Evolutionary conservation across 2,329 filamentous ascomycete genomes (phyloP).

Genomic region (Dothideomycetes sp.): DNA sequence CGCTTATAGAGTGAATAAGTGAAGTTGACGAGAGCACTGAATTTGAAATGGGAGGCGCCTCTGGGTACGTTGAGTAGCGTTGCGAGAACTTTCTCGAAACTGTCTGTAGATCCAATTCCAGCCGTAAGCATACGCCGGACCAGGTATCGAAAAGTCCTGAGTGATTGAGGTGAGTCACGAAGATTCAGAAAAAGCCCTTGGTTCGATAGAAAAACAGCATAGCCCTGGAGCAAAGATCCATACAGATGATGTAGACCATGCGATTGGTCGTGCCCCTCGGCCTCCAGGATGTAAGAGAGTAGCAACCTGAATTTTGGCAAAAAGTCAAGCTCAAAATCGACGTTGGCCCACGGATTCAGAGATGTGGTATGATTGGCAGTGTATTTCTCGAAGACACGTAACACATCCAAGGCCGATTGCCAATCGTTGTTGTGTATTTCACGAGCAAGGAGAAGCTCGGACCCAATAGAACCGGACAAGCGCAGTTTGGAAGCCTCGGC

Average conservation of each 20-base stretch:
- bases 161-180: no score
- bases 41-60: not conserved
- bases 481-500: constrained; percentile 26
- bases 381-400: constrained; percentile 10
- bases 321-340: no score
- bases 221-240: not conserved
- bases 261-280: no score
- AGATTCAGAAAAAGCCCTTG: no score
- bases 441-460: constrained; percentile 4
- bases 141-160: no score
- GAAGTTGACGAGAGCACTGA: not conserved
- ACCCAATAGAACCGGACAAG: constrained; percentile 11
- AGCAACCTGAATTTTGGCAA: no score
- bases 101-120: not conserved
- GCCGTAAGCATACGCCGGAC: no score
- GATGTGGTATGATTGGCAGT: not conserved
- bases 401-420: constrained; percentile 27
- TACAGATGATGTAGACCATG: not conserved
- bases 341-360: no score
- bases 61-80: not conserved
- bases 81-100: not conserved
- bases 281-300: no score
- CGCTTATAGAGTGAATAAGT: not conserved
- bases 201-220: no score
- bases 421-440: constrained; percentile 22